phyloP scores from a whole-genome alignment of 176 grass and related monocot genomes.

The Eragrostis curvula region DNA sequence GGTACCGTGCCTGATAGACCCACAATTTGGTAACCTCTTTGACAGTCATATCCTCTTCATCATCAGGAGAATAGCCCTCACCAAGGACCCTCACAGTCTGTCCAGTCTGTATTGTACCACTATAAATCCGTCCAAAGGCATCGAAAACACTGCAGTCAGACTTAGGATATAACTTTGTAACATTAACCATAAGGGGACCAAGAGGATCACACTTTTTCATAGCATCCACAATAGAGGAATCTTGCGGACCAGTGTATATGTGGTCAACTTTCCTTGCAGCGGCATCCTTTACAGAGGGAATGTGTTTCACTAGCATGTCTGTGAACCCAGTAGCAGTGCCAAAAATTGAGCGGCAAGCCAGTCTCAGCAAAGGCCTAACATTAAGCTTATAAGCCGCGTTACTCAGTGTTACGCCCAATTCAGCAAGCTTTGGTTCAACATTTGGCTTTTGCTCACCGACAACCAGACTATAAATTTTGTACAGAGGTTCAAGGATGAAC shows the following conservation, averaged over 20 bases:
- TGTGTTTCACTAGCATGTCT: slow-evolving; percentile 93
- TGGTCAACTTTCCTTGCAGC: slow-evolving; percentile 87
- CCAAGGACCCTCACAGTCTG: slow-evolving; percentile 93
- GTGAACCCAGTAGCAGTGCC: slow-evolving; percentile 92
- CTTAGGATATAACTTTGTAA: slow-evolving; percentile 96
- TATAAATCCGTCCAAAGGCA: slow-evolving; percentile 95
- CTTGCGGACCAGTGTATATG: slow-evolving; percentile 87
- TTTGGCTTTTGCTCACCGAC: slow-evolving; percentile 82
- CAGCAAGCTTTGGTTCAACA: slow-evolving; percentile 82
- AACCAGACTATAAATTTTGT: slow-evolving; percentile 99
- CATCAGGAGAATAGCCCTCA: slow-evolving; percentile 97
- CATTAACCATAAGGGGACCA: slow-evolving; percentile 86
- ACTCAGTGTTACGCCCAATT: slow-evolving; percentile 85
- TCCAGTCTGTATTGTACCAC: slow-evolving; percentile 94
- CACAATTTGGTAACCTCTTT: slow-evolving; percentile 99
- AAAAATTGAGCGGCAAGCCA: slow-evolving; percentile 98
- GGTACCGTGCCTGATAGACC: slow-evolving; percentile 97
- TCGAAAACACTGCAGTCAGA: slow-evolving; percentile 97
- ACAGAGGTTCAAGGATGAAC: slow-evolving; percentile 92
- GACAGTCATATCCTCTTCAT: slow-evolving; percentile 98
- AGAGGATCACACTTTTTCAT: slow-evolving; percentile 94
- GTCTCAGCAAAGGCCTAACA: slow-evolving; percentile 82
- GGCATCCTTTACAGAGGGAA: slow-evolving; percentile 88
- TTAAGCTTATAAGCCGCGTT: slow-evolving; percentile 98
- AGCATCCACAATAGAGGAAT: slow-evolving; percentile 65